phyloP scores from a whole-genome alignment of 2,329 filamentous ascomycete species.

The Pestalotiopsis sp. region DNA sequence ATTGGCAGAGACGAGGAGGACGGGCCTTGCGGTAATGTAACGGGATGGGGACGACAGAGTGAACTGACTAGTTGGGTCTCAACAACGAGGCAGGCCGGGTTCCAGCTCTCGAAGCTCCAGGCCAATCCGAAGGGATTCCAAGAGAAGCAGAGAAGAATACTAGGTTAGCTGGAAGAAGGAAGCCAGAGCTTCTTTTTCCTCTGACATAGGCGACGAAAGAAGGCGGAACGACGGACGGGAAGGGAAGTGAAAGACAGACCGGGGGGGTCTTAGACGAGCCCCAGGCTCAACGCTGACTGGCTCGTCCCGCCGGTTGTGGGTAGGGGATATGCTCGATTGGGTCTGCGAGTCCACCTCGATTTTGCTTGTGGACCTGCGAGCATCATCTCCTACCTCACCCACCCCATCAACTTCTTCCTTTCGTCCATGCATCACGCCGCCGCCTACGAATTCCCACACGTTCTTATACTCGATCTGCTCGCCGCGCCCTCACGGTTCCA shows the following conservation, averaged over 20 bases:
- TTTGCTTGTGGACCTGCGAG: conserved; percentile 9
- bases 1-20: background rate
- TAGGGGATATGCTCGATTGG: conserved; percentile 11
- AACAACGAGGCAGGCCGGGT: background rate
- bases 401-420: conserved; percentile 17
- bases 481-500: conserved; percentile 41
- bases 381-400: conserved; percentile 11
- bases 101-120: background rate
- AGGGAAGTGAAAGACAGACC: conserved; percentile 15
- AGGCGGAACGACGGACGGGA: conserved; percentile 13
- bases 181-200: background rate
- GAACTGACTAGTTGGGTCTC: background rate
- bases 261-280: background rate
- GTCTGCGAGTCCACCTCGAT: conserved; percentile 13
- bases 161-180: background rate
- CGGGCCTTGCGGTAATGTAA: background rate
- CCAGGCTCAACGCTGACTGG: conserved; percentile 7
- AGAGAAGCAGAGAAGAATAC: background rate
- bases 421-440: conserved; percentile 23
- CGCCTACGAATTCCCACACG: conserved; percentile 42
- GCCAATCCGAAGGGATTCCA: background rate
- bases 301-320: conserved; percentile 1
- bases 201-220: background rate
- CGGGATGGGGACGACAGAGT: background rate
- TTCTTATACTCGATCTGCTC: conserved; percentile 71